These are phyloP conservation scores for Tulasnella sp. DNA, from an alignment of 768 basidiomycete genomes.

Conservation along the genomic window DNA sequence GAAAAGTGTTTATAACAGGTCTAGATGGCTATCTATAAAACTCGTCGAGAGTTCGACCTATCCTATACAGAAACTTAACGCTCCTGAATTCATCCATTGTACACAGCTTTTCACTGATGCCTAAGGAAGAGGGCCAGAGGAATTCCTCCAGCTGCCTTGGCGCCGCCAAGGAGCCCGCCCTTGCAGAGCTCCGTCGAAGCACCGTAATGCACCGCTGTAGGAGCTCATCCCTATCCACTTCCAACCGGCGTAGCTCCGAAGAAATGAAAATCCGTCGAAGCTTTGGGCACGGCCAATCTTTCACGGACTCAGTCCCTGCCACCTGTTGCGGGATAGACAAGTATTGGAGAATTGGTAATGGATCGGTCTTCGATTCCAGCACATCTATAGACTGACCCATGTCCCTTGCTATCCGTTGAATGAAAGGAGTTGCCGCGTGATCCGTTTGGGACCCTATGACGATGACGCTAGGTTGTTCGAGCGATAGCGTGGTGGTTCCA, in stretches of 20 bases:
- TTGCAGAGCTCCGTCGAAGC: not conserved
- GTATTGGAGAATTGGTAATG: not conserved
- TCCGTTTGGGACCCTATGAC: not conserved
- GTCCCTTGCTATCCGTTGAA: not conserved
- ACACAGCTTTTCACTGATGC: not conserved
- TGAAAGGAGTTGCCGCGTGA: not conserved
- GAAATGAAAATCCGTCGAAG: not conserved
- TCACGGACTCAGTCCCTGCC: not conserved
- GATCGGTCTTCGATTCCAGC: not conserved
- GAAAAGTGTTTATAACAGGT: no score
- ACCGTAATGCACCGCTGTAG: not conserved
- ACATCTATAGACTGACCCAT: not conserved
- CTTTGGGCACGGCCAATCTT: not conserved
- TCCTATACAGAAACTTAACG: not conserved
- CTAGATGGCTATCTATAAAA: no score
- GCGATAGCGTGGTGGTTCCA: not conserved
- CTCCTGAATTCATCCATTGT: not conserved
- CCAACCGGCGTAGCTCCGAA: not conserved
- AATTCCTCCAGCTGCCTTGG: not conserved
- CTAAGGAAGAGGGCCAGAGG: not conserved
- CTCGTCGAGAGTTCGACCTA: no score
- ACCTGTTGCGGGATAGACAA: not conserved
- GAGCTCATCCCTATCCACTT: not conserved
- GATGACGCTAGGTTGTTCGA: not conserved
- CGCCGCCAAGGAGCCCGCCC: not conserved